Base-by-base conservation (phyloP, 768 basidiomycete species). In the Tulasnella sp. region DNA sequence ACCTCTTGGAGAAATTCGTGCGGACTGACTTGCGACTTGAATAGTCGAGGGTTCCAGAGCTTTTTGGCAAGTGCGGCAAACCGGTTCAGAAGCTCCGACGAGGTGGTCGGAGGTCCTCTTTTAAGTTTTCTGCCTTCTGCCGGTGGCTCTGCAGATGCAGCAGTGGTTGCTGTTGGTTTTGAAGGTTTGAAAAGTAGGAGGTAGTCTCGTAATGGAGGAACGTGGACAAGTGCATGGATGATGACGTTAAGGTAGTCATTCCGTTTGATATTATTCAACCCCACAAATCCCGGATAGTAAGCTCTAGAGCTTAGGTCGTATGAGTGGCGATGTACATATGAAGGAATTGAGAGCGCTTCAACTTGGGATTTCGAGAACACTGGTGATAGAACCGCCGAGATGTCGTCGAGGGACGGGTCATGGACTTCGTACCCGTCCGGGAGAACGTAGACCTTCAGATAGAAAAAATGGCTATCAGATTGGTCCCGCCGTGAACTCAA, bases 1-100 rank as follows among this genome's bases (percentile, higher is more conserved):
- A 98, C 95, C 81, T 98, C 97, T 80, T 99, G 97, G 71, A 99
- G 81, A 79, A 98, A 95, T 79, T 99, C 97, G 79, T 99, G 97
- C n/a, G 97, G 97, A 76, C 90, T 92, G 76, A 98, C 95, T 84
- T 99, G 97, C 74, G 91, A 90, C 80, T 99, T 99, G 87, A 99
- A 99, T 71, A 96, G 81, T 67, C 89, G 84, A 9, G 95, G 94
- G 80, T 97, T 98, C 97, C 97, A 99, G 42, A 98, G 78, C 81
- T 98, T 95, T 80, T 94, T 94, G 1, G 93, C 89, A 22, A 99
- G 85, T 14, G 86, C 84, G 19, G 92, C 89, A 77, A 98, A 93
- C 29, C 97, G 89, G 77, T 88, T 90, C 47, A 98, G 83, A 70
- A 98, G 86, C 78, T 99, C 97, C 7, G 92, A 83, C 74, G 72